Conservation (phyloP, 2,329 filamentous ascomycete species). For the Trichoderma gracile region DNA sequence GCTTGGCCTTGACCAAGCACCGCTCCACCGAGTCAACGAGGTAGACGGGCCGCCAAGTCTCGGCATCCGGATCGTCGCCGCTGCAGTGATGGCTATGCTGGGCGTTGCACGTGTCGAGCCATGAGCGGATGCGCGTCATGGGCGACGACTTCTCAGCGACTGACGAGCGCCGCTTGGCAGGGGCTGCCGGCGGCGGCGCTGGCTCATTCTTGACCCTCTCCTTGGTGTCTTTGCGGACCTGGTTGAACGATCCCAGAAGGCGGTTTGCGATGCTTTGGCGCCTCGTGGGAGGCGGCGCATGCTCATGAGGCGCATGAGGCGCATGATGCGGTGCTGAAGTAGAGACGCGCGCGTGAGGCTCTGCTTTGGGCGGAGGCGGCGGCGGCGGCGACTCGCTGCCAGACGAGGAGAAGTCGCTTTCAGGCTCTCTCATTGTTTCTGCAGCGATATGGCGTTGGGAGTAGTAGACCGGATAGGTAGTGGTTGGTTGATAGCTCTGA, state of each 20-base stretch:
- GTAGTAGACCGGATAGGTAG: too few relatives aligned
- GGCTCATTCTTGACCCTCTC: conserved; percentile 29
- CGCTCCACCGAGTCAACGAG: conserved; percentile 46
- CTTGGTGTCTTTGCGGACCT: conserved; percentile 36
- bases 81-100: conserved; percentile 45
- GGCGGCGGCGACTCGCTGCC: conserved; percentile 24
- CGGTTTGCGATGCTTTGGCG: conserved; percentile 46
- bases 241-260: conserved; percentile 40
- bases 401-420: conserved; percentile 16
- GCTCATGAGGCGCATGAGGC: neutral
- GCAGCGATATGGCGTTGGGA: neutral
- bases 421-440: conserved; percentile 11
- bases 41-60: conserved; percentile 44
- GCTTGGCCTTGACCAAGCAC: conserved; percentile 42
- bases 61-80: conserved; percentile 30
- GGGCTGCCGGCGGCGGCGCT: neutral
- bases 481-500: neutral
- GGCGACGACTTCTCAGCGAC: conserved; percentile 39
- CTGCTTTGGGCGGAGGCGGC: conserved; percentile 23
- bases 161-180: conserved; percentile 37
- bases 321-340: conserved; percentile 6
- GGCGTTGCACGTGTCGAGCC: conserved; percentile 47
- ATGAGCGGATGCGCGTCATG: conserved; percentile 43
- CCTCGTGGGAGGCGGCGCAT: conserved; percentile 35
- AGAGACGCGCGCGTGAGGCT: conserved; percentile 5